A percentile compares a stretch with the other conserved stretches of the same genome.
These are phyloP conservation scores for Coriolopsis trogii DNA, from an alignment of 1,284 basidiomycete species.

Conservation along the genomic window DNA sequence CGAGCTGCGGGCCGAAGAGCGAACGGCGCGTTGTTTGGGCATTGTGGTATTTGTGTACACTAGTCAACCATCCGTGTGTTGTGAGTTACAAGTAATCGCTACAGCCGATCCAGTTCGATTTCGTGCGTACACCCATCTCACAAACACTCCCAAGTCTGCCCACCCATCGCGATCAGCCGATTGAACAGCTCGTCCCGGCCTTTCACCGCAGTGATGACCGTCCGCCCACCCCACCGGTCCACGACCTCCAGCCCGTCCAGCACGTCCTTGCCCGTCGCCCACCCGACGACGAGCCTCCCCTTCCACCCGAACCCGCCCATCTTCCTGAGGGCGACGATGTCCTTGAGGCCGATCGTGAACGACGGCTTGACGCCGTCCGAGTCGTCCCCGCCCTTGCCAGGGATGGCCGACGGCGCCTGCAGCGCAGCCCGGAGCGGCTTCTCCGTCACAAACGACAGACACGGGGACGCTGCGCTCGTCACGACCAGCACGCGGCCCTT, in stretches of 20 bases:
- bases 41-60: not conserved
- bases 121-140: constrained; percentile 4
- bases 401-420: constrained; percentile 10
- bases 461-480: constrained; percentile 32
- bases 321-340: constrained; percentile 31
- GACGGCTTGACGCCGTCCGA: constrained; percentile 25
- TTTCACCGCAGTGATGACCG: constrained; percentile 44
- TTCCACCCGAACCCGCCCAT: constrained; percentile 42
- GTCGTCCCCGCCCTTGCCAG: constrained; percentile 11
- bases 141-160: constrained; percentile 33
- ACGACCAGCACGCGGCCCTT: constrained; percentile 32
- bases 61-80: no score
- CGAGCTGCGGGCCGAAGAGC: no score
- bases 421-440: constrained; percentile 25
- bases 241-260: constrained; percentile 58
- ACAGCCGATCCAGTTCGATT: not conserved
- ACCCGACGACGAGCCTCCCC: constrained; percentile 62
- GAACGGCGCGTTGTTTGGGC: not conserved
- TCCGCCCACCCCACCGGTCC: constrained; percentile 45
- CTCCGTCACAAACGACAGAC: constrained; percentile 30
- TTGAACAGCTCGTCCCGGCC: constrained; percentile 45
- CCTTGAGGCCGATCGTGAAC: constrained; percentile 28
- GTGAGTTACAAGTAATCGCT: not conserved
- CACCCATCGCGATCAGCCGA: constrained; percentile 29
- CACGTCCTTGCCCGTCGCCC: constrained; percentile 55